Evolutionary conservation across 129 eudicot genomes (phyloP).

Genomic region (Arctium lappa): DNA sequence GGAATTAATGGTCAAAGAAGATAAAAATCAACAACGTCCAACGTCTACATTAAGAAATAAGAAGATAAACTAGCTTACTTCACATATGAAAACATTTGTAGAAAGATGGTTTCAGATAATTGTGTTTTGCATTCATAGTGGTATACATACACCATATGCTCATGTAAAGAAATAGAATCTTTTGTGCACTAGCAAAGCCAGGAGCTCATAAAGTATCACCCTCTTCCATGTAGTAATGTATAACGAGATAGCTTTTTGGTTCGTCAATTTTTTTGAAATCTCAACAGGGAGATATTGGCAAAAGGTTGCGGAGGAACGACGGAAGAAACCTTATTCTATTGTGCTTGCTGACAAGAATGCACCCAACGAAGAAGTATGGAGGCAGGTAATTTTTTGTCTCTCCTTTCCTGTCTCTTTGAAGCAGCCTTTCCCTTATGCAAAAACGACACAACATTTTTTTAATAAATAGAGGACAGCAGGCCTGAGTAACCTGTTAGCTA

Average conservation of each 20-base stretch:
- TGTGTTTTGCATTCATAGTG: neutral
- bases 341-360: conserved; percentile 99
- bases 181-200: neutral
- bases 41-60: neutral
- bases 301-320: conserved; percentile 66
- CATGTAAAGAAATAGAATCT: neutral
- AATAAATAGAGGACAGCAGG: neutral
- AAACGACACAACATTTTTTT: neutral
- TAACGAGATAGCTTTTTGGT: neutral
- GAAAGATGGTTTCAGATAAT: neutral
- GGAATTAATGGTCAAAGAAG: neutral
- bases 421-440: neutral
- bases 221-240: neutral
- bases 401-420: conserved; percentile 8
- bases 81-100: neutral
- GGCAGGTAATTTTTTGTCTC: conserved; percentile 54
- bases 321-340: conserved; percentile 71
- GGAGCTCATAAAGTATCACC: neutral
- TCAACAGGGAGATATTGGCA: conserved; percentile 78
- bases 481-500: neutral
- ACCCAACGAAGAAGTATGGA: conserved; percentile 99
- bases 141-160: neutral
- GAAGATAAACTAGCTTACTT: neutral
- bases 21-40: neutral
- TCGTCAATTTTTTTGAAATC: conserved; percentile 15